Base-by-base conservation (phyloP, 192 early-diverging fungal species). In the Coemansia sp. region DNA sequence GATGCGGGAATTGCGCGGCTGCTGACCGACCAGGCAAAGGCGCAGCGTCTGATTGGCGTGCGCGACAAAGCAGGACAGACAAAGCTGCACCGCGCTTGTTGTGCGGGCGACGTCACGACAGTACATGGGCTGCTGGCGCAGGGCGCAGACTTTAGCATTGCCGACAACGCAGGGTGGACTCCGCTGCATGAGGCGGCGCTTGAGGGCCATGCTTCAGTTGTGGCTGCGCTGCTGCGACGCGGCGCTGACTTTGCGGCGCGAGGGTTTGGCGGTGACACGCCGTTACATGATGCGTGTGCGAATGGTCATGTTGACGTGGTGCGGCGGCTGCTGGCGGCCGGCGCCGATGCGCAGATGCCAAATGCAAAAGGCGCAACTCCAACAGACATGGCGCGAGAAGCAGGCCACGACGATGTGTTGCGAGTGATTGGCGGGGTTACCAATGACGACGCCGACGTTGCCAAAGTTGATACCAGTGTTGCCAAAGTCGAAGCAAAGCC, bases 131-230 rank as follows among this genome's bases (percentile, higher is more conserved):
- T 91, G 4, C 65, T 90, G 14, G 73, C 82, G 56, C 79, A 85
- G 63, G 90, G 90, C 15, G 83, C 88, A 2, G 87, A 90, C 17
- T 82, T 88, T 32, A 89, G 89, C 54, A 79, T 84, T 45, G 75
- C 83, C 55, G 89, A 91, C 53, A 84, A 87, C 75, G 82, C 84
- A 2, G 77, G 79, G 8, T 89, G 87, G 85, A 90, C 87, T 17
- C 87, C 87, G 5, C 47, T 91, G 15, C 90, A 91, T 63, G 77
- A 88, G 66, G 84, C 88, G 15, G 79, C 88, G 22, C 77, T 89
- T 2, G 74, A 82, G 15, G 88, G 88, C 2, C 81, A 72, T 41
- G 66, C 57, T 19, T 23, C 55, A 2, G 69, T 80, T 2, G 78
- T 68, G 0, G 64, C 65, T 21, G 73, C 69, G 14, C 37, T 80